Percentiles rank a stretch among this genome's conserved stretches.
These are phyloP conservation scores for Dipteronia sinensis DNA, from an alignment of 345 rosid genomes.

Conservation along the genomic window DNA sequence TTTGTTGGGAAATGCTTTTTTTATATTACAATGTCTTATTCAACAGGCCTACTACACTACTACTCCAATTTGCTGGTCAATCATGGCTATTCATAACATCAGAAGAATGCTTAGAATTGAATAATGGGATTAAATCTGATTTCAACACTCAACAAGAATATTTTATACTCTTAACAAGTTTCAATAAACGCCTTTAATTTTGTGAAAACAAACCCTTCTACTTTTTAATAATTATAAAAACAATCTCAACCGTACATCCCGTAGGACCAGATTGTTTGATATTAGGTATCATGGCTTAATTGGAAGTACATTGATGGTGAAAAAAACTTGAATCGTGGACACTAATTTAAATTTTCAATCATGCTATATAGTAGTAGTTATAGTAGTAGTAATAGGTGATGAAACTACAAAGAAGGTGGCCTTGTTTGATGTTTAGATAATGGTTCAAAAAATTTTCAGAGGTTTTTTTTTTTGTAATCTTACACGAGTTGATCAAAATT, in stretches of 20 bases:
- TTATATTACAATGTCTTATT: background rate
- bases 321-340: background rate
- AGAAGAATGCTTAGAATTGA: too few relatives aligned
- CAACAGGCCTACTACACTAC: too few relatives aligned
- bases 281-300: background rate
- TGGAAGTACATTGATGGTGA: background rate
- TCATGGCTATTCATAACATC: background rate
- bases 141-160: too few relatives aligned
- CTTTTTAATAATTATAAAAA: too few relatives aligned
- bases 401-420: too few relatives aligned
- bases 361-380: background rate
- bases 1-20: background rate
- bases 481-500: conserved; percentile 21
- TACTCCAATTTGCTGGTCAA: background rate
- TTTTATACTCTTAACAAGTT: too few relatives aligned
- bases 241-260: background rate
- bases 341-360: background rate
- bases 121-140: too few relatives aligned
- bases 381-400: too few relatives aligned
- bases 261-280: too few relatives aligned
- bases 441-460: conserved; percentile 15
- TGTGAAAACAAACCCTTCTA: too few relatives aligned
- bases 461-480: background rate
- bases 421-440: background rate
- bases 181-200: too few relatives aligned